Evolutionary conservation across 2,329 filamentous ascomycete genomes (phyloP).

Genomic region (Chalaropsis ovoidea): DNA sequence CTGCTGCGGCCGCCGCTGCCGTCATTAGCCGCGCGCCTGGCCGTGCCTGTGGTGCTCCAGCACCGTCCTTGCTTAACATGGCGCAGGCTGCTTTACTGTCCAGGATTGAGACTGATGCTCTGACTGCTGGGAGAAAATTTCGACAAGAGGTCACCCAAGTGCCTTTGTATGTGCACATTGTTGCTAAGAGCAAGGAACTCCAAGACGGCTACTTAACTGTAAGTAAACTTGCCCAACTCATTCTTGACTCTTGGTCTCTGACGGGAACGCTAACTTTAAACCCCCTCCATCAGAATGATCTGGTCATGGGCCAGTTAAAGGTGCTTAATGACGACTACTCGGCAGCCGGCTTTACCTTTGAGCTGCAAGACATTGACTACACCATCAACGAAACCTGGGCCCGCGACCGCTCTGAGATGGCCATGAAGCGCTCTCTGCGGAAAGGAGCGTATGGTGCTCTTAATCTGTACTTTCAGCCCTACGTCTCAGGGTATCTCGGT

Average conservation of each 20-base stretch:
- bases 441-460: slow-evolving; percentile 37
- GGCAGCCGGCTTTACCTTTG: slow-evolving; percentile 38
- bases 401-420: slow-evolving; percentile 33
- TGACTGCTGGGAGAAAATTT: slow-evolving; percentile 25
- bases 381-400: slow-evolving; percentile 43
- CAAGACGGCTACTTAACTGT: slow-evolving; percentile 33
- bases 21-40: slow-evolving; percentile 21
- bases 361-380: slow-evolving; percentile 36
- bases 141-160: slow-evolving; percentile 30
- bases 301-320: slow-evolving; percentile 36
- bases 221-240: slow-evolving; percentile 25
- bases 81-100: slow-evolving; percentile 27
- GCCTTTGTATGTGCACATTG: slow-evolving; percentile 34
- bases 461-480: slow-evolving; percentile 34
- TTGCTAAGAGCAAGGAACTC: slow-evolving; percentile 30
- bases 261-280: too few species aligned
- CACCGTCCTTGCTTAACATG: slow-evolving; percentile 26
- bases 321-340: slow-evolving; percentile 39
- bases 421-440: slow-evolving; percentile 40
- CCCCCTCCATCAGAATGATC: slow-evolving; percentile 30
- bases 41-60: slow-evolving; percentile 27
- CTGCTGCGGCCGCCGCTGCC: slow-evolving; percentile 18
- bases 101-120: slow-evolving; percentile 25
- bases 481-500: slow-evolving; percentile 35
- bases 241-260: not conserved